Percentiles rank a stretch among this genome's conserved stretches.
phyloP scores from a whole-genome alignment of 164 flowering plant species.

The Amborella trichopoda region DNA sequence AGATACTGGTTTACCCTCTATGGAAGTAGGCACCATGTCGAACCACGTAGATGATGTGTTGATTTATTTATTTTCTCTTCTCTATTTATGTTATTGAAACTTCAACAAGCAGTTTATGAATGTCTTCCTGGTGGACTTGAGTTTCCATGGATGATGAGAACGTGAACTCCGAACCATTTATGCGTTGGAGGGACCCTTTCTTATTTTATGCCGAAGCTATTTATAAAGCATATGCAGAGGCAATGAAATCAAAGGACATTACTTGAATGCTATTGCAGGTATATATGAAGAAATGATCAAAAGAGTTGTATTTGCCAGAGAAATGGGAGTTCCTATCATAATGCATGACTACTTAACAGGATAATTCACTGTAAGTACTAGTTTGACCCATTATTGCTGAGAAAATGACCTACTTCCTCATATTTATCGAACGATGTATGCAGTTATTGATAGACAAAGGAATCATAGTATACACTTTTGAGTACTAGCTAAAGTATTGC shows the following conservation, averaged over 20 bases:
- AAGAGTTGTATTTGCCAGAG: neutral
- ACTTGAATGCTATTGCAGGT: constrained; percentile 2
- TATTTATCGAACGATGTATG: neutral
- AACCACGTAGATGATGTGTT: no score
- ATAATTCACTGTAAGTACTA: neutral
- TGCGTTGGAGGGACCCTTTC: constrained; percentile 8
- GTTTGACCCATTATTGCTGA: neutral
- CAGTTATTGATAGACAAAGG: neutral
- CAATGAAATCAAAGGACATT: neutral
- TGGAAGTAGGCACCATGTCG: no score
- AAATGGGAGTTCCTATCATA: constrained; percentile 1
- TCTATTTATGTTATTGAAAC: no score
- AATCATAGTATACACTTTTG: constrained; percentile 2
- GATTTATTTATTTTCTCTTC: no score
- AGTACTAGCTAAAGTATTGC: constrained; percentile 1
- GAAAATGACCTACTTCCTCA: neutral
- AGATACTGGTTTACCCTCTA: no score
- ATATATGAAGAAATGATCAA: constrained; percentile 1
- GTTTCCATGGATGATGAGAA: constrained; percentile 1
- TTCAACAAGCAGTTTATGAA: no score
- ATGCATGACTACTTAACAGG: constrained; percentile 4
- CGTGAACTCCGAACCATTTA: constrained; percentile 7
- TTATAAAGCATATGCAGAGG: constrained; percentile 2
- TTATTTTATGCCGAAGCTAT: constrained; percentile 7
- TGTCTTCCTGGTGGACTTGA: constrained; percentile 5